These are phyloP conservation scores for Ziziphus jujuba DNA, from an alignment of 306 rosid species.

Conservation along the genomic window DNA sequence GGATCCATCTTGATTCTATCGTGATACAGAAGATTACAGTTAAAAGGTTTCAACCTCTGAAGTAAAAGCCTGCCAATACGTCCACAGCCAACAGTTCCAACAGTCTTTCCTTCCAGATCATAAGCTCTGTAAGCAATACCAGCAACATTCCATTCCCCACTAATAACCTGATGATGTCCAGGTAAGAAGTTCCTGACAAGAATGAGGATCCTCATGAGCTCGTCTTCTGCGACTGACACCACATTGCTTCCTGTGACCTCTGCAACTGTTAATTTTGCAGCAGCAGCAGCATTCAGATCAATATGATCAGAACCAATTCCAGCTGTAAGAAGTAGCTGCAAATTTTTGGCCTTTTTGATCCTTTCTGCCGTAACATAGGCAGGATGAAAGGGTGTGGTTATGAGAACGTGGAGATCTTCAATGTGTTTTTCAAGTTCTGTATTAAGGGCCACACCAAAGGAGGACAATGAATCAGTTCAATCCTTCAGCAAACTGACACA, in stretches of 20 bases:
- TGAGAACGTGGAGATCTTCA: slow-evolving; percentile 83
- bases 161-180: slow-evolving; percentile 67
- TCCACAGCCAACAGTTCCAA: slow-evolving; percentile 91
- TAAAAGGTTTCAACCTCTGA: slow-evolving; percentile 90
- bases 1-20: slow-evolving; percentile 68
- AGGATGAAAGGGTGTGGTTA: slow-evolving; percentile 94
- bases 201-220: slow-evolving; percentile 89
- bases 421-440: slow-evolving; percentile 89
- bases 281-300: slow-evolving; percentile 90
- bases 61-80: slow-evolving; percentile 83
- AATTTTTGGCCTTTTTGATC: slow-evolving; percentile 82
- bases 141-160: slow-evolving; percentile 96
- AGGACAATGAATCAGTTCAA: slow-evolving; percentile 12
- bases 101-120: slow-evolving; percentile 92
- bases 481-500: no score
- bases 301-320: slow-evolving; percentile 94
- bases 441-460: slow-evolving; percentile 1
- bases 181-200: slow-evolving; percentile 85
- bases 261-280: slow-evolving; percentile 92
- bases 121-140: slow-evolving; percentile 85
- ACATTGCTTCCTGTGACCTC: slow-evolving; percentile 94
- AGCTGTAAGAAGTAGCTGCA: slow-evolving; percentile 86
- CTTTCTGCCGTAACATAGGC: slow-evolving; percentile 96
- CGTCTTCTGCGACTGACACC: slow-evolving; percentile 96
- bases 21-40: slow-evolving; percentile 84